Evolutionary conservation across 1,139 yeast species (phyloP), one percentile per base, ranked within the genome.

Genomic region (Taphrina sp.): DNA sequence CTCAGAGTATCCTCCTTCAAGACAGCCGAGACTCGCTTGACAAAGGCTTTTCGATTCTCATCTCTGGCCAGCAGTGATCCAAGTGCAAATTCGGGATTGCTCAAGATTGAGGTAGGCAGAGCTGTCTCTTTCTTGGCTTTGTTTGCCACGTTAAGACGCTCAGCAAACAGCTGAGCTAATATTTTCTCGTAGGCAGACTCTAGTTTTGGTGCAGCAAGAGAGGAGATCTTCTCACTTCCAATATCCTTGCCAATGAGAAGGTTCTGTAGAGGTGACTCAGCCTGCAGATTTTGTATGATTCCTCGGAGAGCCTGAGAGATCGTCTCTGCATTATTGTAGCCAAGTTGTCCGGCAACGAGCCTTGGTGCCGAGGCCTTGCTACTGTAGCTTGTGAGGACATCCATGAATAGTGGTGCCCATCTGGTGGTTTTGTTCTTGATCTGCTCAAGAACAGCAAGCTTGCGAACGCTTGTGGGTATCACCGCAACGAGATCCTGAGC

Each of bases 131-230:
- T 39, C 22, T 31, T 35, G 7, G 66, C 64, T 41, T 81, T 72
- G 69, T 87, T 85, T 67, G 85, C 75, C 42, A 89, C 70, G 54
- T 77, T 74, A 62, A 87, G 73, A 53, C 76, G 74, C 19, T 72
- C 66, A 10, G 76, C 70, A 66, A 82, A 83, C 12, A 86, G 74
- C 69, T 89, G 95, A 46, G 76, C 71, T 64, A 90, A 76, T 34
- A 90, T 81, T 67, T 83, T 84, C 63, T 83, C 71, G 71, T 90
- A 90, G 20, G 94, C 89, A 57, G 81, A 80, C 70, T 90, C 96
- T 58, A 85, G 57, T 12, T 55, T 59, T 19, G 65, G 65, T 35
- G 74, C 76, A 22, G 70, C 70, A 44, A 74, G 72, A 22, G 54
- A 47, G 22, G 53, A 51, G 5, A 54, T 35, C 10, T 55, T 68